A percentile compares a stretch with the other conserved stretches of the same genome.
Evolutionary conservation across 2,329 filamentous ascomycete species (phyloP).

Genomic region (Fusarium tupiense): DNA sequence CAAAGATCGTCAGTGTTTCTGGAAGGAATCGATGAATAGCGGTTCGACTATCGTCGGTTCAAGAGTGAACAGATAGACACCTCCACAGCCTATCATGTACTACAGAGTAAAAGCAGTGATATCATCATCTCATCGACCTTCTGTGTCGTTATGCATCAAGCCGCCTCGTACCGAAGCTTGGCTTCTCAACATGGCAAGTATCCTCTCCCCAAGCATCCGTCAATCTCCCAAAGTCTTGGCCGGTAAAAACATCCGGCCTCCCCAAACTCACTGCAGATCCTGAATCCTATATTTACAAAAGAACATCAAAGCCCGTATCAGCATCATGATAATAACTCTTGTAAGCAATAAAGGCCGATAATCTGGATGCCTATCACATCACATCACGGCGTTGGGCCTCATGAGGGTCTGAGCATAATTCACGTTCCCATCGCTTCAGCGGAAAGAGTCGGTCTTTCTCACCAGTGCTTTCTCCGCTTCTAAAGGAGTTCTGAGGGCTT

Average conservation of each 20-base stretch:
- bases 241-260: conserved; percentile 8
- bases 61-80: background rate
- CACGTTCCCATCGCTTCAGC: conserved; percentile 1
- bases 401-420: conserved; percentile 3
- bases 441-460: conserved; percentile 35
- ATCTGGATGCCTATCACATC: background rate
- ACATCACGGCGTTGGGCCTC: conserved; percentile 11
- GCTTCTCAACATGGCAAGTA: conserved; percentile 33
- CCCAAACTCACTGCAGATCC: background rate
- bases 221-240: conserved; percentile 18
- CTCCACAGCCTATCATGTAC: background rate
- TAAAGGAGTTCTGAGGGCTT: conserved; percentile 6
- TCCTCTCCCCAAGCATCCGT: conserved; percentile 22
- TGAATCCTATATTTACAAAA: background rate
- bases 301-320: background rate
- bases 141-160: conserved; percentile 15
- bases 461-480: conserved; percentile 37
- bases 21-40: background rate
- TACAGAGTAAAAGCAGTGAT: background rate
- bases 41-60: background rate
- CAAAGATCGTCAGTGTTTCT: conserved; percentile 4
- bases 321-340: background rate
- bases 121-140: background rate
- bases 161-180: background rate
- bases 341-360: background rate